Evolutionary conservation across 2,329 filamentous ascomycete genomes (phyloP), one percentile per base, ranked within the genome.

Genomic region (Zymoseptoria pseudotritici): DNA sequence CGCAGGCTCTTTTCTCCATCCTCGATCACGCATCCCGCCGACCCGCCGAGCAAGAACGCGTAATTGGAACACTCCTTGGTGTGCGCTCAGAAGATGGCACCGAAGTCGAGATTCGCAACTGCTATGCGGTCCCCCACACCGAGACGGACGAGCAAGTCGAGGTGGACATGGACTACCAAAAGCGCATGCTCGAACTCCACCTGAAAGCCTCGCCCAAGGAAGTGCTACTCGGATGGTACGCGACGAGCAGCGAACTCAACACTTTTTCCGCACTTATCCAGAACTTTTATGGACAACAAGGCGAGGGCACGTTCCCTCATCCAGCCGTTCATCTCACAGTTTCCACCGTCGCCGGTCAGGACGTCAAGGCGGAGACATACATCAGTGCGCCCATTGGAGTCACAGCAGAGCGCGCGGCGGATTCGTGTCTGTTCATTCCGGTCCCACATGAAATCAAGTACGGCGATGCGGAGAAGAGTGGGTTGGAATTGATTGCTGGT

Each of bases 131-230:
- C 73, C 92, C 93, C 67, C 94, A 99, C 81, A 97, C 93, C 69
- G 94, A 99, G 80, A 96, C 93, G 69, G 89, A 92, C 75, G 94
- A 99, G 78, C 94, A 99, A 79, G 94, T 99, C 71, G 94, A 99
- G 79, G 94, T 99, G 66, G 94, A 99, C 75, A 96, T 99, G 83
- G 94, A 99, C 79, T 99, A 97, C 79, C 94, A 99, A 80, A 97
- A 97, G 85, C 92, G 93, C 77, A 99, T 99, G 94, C 87, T 97
- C 60, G 88, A 90, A 61, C 82, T 99, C 70, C 93, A 96, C 75
- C 86, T 97, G 69, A 93, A 93, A 79, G 93, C 92, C 60, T 89
- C 91, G 76, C 94, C 94, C 55, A 90, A 91, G 77, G 94, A 99
- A 78, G 86, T 91, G 58, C 85, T 99, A 61, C 88, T 99, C 63